Base-by-base conservation (phyloP, 805 yeast genomes). In the Wickerhamiella cacticola region DNA sequence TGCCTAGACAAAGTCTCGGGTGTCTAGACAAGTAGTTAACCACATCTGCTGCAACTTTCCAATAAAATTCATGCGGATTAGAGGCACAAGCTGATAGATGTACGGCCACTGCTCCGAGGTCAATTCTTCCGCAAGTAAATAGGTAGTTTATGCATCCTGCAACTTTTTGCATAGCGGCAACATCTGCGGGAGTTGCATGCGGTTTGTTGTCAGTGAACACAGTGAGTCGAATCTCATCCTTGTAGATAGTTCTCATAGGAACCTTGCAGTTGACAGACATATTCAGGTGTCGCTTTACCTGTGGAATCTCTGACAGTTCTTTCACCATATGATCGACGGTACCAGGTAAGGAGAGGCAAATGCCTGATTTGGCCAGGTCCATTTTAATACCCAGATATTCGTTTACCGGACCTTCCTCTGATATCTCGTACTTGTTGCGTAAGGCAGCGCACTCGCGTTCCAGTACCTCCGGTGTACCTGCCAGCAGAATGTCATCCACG, bases 91-190 rank as follows among this genome's bases (percentile, higher is more conserved):
- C n/a, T 8, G 42, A 39, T 13, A 25, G 13, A 18, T 39, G 42
- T n/a, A 39, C 42, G 5, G 42, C 5, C 3, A 25, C 21, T 23
- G 42, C 29, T 6, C 31, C 31, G 6, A 39, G 13, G n/a, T 39
- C 42, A n/a, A 39, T 21, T 39, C 31, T 3, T 3, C 42, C 42
- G 12, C 10, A 5, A 9, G 19, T 39, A 19, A 39, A 23, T 21
- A 24, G n/a, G 31, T 39, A 39, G 13, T 39, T 39, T 18, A 39
- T 12, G n/a, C 42, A 39, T 3, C 21, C 42, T 6, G 31, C 42
- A 6, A 39, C 16, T n/a, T 22, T 13, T n/a, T 39, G 42, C 31
- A 39, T 39, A 3, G 42, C 42, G 6, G 8, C n/a, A 13, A 7
- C 5, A 6, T 31, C 35, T 13, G n/a, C 15, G n/a, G 35, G 18